phyloP scores from a whole-genome alignment of 2,329 filamentous ascomycete genomes.

The Aspergillus floridensis region DNA sequence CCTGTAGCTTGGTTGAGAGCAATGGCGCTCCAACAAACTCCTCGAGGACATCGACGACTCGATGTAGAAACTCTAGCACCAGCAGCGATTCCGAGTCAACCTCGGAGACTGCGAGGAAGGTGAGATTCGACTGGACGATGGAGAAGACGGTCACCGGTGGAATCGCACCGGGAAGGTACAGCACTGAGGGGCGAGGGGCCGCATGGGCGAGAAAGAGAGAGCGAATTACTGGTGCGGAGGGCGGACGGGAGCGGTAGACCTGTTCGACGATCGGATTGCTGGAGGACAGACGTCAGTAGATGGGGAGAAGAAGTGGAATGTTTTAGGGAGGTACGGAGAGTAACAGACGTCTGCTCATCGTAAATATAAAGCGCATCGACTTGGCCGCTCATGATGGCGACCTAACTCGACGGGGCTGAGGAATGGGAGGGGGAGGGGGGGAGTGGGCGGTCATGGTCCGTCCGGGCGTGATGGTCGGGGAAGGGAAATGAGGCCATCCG shows the following conservation, averaged over 20 bases:
- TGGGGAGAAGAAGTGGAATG: not conserved
- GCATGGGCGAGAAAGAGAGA: slow-evolving; percentile 84
- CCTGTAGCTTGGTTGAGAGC: slow-evolving; percentile 80
- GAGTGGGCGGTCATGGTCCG: not conserved
- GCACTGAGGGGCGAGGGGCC: slow-evolving; percentile 75
- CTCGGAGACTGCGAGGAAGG: slow-evolving; percentile 82
- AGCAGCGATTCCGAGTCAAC: slow-evolving; percentile 85
- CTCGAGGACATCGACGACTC: slow-evolving; percentile 86
- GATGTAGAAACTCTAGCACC: slow-evolving; percentile 90
- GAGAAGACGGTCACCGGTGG: slow-evolving; percentile 89
- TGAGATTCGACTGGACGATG: slow-evolving; percentile 78
- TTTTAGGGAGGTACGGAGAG: too few relatives aligned
- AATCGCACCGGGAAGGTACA: slow-evolving; percentile 77
- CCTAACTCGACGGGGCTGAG: slow-evolving; percentile 15
- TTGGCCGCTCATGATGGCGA: slow-evolving; percentile 69
- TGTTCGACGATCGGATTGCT: slow-evolving; percentile 86
- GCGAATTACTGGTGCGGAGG: slow-evolving; percentile 71
- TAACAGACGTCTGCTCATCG: slow-evolving; percentile 85
- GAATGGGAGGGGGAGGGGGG: slow-evolving; percentile 12
- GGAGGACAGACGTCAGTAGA: slow-evolving; percentile 20
- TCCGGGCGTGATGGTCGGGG: slow-evolving; percentile 1
- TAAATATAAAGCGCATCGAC: slow-evolving; percentile 97
- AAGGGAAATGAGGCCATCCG: not conserved
- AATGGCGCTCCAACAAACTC: slow-evolving; percentile 90
- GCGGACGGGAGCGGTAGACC: slow-evolving; percentile 78